Percentiles rank a stretch among this genome's conserved stretches.
phyloP scores from a whole-genome alignment of 2,329 filamentous ascomycete species.

The Chaetomium globosum region DNA sequence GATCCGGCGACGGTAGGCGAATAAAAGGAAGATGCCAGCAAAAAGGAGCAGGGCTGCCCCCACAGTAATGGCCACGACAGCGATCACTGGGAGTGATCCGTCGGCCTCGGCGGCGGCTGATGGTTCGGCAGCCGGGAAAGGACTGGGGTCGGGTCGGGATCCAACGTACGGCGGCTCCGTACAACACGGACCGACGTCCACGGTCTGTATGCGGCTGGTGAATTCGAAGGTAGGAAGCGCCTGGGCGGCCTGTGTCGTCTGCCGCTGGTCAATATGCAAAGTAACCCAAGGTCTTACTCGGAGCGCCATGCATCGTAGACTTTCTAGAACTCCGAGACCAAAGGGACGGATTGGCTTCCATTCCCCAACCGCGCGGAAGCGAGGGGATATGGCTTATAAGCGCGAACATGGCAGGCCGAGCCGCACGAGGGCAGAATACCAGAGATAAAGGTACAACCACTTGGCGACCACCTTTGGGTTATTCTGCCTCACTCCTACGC shows the following conservation, averaged over 20 bases:
- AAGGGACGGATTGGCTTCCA: conserved; percentile 5
- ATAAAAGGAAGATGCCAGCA: conserved; percentile 10
- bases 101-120: not conserved
- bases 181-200: conserved; percentile 23
- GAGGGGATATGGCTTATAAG: conserved; percentile 16
- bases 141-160: not conserved
- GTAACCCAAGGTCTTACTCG: conserved; percentile 17
- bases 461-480: not conserved
- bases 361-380: conserved; percentile 5
- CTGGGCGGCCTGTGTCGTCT: not conserved
- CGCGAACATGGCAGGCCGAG: conserved; percentile 16
- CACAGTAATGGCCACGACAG: conserved; percentile 19
- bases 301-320: conserved; percentile 25
- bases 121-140: not conserved
- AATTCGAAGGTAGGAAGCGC: conserved; percentile 16
- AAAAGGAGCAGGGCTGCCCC: conserved; percentile 20
- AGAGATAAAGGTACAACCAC: not conserved
- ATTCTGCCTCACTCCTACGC: conserved; percentile 23
- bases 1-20: conserved; percentile 21
- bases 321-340: conserved; percentile 11
- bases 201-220: conserved; percentile 17
- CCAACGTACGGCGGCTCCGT: conserved; percentile 7
- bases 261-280: conserved; percentile 14
- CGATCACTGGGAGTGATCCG: conserved; percentile 6
- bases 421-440: conserved; percentile 24